Base-by-base conservation (phyloP, 805 yeast genomes). In the Saturnispora galanensis region DNA sequence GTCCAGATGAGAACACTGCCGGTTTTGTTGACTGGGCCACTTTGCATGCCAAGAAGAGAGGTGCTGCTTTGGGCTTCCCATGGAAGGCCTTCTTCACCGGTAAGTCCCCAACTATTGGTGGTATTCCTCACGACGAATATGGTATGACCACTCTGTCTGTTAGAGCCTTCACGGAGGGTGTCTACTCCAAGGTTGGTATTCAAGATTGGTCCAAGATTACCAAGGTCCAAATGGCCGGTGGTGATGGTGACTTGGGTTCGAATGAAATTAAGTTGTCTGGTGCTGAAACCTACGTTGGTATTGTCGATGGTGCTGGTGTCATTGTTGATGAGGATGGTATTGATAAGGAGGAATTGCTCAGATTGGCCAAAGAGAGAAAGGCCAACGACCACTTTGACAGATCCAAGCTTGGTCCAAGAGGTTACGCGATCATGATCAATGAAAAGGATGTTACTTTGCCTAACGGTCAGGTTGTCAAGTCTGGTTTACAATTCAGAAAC, bases 1-100 rank as follows among this genome's bases (percentile, higher is more conserved):
- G 98, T 45, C 98, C 98, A n/a, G 98, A 90, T 68, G 98, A 90
- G 72, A 95, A 95, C 63, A 89, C 97, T 43, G 97, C 98, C 16
- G 83, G 82, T 18, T 81, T 84, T 58, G 95, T 88, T 42, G 89
- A 93, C 64, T 90, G 97, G 97, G 97, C 98, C 10, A 93, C 97
- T 21, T 67, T 79, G 54, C 97, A 90, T 62, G 97, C 98, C 26
- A 79, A 84, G 57, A 66, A 69, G 46, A 81, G 98, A 66, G 95
- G 95, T 50, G 96, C 97, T 39, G 83, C 88, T 42, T 87, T 96
- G 88, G 58, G 57, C 6, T 60, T 57, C 57, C 63, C 63, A 26
- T 90, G 98, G 98, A 90, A 87, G 67, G 90, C 97, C 1, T 90
- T 90, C 71, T 82, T 93, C 66, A 90, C 98, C 30, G 98, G 98